These are phyloP conservation scores for Eurotiales sp. DNA, from an alignment of 2,329 filamentous ascomycete species.

Conservation along the genomic window DNA sequence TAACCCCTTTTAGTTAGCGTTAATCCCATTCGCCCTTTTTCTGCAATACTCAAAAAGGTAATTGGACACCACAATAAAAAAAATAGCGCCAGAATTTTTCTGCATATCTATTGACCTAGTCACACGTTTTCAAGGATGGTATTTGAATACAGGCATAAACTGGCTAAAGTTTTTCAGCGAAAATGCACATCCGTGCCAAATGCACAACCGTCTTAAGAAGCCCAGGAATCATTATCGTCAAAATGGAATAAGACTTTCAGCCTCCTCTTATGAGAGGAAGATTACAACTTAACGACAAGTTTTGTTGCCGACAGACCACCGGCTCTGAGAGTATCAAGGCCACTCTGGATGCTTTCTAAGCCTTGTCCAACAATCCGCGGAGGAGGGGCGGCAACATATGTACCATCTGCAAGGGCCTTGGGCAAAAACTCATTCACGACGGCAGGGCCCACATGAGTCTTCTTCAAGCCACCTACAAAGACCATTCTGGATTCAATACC, in stretches of 20 bases:
- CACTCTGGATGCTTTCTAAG: constrained; percentile 41
- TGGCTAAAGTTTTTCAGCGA: no score
- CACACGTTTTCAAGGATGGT: no score
- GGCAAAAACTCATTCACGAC: constrained; percentile 34
- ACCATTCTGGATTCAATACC: not conserved
- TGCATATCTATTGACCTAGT: no score
- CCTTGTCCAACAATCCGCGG: constrained; percentile 40
- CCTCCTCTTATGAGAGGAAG: not conserved
- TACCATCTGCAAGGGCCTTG: constrained; percentile 34
- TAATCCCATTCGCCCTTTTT: no score
- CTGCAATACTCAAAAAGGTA: no score
- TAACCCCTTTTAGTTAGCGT: no score
- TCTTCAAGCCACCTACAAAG: not conserved
- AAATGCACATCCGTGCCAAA: no score
- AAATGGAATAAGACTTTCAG: no score
- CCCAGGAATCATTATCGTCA: not conserved
- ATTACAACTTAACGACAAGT: constrained; percentile 30
- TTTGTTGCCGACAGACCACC: constrained; percentile 43
- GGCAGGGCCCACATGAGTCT: constrained; percentile 10
- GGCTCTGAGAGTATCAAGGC: constrained; percentile 31
- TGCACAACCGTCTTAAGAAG: no score
- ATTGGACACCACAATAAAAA: no score
- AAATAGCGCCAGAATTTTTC: no score
- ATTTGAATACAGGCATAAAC: no score
- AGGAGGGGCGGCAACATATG: constrained; percentile 38